Base-by-base conservation (phyloP, 179 eudicot species). In the Beta lomatogona region DNA sequence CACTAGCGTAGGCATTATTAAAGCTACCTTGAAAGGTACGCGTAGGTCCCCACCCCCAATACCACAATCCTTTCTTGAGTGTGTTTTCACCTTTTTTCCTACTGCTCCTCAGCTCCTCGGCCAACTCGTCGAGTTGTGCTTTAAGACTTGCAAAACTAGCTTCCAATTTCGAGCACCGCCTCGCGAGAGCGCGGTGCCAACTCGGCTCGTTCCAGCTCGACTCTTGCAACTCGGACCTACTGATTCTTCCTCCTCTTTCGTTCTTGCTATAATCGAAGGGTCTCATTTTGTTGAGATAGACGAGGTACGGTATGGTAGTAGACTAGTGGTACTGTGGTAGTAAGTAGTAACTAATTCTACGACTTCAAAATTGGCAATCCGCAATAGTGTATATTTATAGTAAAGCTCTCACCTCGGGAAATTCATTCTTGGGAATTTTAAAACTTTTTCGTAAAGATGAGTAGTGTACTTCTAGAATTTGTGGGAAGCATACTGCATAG, bases 161-260 rank as follows among this genome's bases (percentile, higher is more conserved):
- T 61, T 91, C 93, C 48, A 90, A 76, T 60, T 82, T 85, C 81
- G 68, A 57, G 50, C 85, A 83, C 75, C 93, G 84, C 60, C 79
- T 83, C 15, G 80, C 36, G 9, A 91, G 65, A 8, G 22, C 79
- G 2, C 61, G 70, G 79, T 83, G 67, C 45, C 77, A 67, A 13
- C 54, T 46, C n/a, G 73, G 19, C 9, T 70, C 5, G 5, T 18
- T 69, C 13, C 83, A 59, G 5, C 14, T 69, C 16, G 85, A 59
- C 70, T 82, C 75, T 5, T 67, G 80, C 46, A n/a, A 53, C 31
- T 77, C 74, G 75, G 69, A 61, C 14, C 44, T 45, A 58, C 6
- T 61, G 19, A 46, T 46, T 18, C 19, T 8, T 1, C 44, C 15
- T 55, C 15, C 16, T 12, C 4, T 55, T 14, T 12, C 69, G 4